Percentiles rank a stretch among this genome's conserved stretches.
Conservation (phyloP, 371 early-diverging fungal genomes). For the Mortierella sp. region DNA sequence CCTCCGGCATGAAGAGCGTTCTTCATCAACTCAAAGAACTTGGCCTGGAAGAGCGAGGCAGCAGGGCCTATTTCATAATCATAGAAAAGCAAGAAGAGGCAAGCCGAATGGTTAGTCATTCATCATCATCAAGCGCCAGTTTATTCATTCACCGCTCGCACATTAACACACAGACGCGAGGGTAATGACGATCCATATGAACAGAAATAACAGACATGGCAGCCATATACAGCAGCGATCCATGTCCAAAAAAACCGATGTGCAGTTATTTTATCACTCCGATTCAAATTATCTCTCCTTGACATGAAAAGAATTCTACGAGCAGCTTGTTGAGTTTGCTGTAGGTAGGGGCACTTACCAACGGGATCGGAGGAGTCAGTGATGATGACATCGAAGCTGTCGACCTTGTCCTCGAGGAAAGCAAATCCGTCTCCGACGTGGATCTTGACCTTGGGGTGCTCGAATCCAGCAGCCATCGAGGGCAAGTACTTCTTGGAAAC, state of each 20-base stretch:
- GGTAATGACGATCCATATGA: slow-evolving; percentile 11
- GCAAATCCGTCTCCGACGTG: slow-evolving; percentile 96
- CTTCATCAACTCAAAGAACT: slow-evolving; percentile 93
- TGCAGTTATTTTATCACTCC: not conserved
- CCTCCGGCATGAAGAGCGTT: slow-evolving; percentile 93
- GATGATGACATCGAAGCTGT: slow-evolving; percentile 96
- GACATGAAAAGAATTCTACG: slow-evolving; percentile 6
- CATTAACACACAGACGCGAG: not conserved
- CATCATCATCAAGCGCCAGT: not conserved
- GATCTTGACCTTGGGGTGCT: slow-evolving; percentile 94
- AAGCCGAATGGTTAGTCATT: not conserved
- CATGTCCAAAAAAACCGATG: not conserved
- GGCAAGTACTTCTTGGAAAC: slow-evolving; percentile 95
- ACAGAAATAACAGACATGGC: not conserved
- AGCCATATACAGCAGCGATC: slow-evolving; percentile 13
- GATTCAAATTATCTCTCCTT: not conserved
- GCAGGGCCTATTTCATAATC: slow-evolving; percentile 83
- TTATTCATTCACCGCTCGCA: not conserved
- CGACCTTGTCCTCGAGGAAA: slow-evolving; percentile 89
- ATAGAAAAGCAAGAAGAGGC: not conserved
- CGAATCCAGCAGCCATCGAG: slow-evolving; percentile 93
- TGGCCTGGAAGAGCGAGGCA: slow-evolving; percentile 91
- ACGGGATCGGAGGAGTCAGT: slow-evolving; percentile 99
- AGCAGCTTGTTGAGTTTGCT: no score
- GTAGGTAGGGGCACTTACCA: slow-evolving; percentile 61